Percentiles rank a stretch among this genome's conserved stretches.
phyloP scores from a whole-genome alignment of 2,329 filamentous ascomycete species.

The Paecilomyces variotii region DNA sequence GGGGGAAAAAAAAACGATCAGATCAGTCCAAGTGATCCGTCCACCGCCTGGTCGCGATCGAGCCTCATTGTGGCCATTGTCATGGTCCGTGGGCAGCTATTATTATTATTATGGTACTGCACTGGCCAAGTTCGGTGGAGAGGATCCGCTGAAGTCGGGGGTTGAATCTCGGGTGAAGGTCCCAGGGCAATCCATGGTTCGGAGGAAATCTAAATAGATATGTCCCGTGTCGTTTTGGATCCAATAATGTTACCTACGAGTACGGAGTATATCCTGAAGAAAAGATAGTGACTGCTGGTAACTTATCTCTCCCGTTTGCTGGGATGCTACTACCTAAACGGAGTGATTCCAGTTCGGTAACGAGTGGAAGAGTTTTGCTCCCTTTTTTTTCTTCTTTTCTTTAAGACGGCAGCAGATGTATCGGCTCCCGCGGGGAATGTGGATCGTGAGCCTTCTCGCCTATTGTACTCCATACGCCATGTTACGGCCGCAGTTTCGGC shows the following conservation, averaged over 20 bases:
- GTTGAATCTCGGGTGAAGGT: not conserved
- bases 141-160: not conserved
- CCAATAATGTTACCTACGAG: not conserved
- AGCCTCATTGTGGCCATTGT: not conserved
- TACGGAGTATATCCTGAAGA: not conserved
- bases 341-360: not conserved
- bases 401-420: not conserved
- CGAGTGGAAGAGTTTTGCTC: not conserved
- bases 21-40: not conserved
- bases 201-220: not conserved
- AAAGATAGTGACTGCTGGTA: not conserved
- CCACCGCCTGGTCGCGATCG: not conserved
- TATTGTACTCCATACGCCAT: not conserved
- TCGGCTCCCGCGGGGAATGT: not conserved
- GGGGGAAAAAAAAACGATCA: not conserved
- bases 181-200: not conserved
- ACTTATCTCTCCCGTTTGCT: not conserved
- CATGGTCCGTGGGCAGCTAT: not conserved
- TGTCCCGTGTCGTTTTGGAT: not conserved
- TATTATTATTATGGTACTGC: not conserved
- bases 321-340: not conserved
- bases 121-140: not conserved
- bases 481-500: not conserved
- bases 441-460: not conserved
- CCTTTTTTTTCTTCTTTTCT: not conserved